phyloP scores from a whole-genome alignment of 495 filamentous ascomycete genomes.

The Lasiosphaeria miniovina region DNA sequence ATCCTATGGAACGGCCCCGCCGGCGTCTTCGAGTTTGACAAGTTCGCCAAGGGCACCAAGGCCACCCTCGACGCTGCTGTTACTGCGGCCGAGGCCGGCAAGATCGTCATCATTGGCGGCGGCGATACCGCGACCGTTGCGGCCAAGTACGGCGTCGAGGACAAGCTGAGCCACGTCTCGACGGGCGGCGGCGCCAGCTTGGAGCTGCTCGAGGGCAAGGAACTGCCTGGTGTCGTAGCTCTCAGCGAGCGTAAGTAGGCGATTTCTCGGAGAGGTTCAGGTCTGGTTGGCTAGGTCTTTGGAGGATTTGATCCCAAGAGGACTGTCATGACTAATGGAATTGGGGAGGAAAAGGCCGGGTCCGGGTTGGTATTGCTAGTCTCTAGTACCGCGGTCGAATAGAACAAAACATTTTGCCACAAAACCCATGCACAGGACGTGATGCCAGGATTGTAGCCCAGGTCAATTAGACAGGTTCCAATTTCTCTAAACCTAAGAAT shows the following conservation, averaged over 20 bases:
- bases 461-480: not conserved
- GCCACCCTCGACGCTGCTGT: slow-evolving; percentile 83
- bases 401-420: slow-evolving; percentile 10
- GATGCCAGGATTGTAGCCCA: not conserved
- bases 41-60: slow-evolving; percentile 90
- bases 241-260: slow-evolving; percentile 66
- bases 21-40: slow-evolving; percentile 95
- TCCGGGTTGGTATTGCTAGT: slow-evolving; percentile 28
- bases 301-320: not conserved
- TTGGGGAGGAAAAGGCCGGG: slow-evolving; percentile 4
- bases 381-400: slow-evolving; percentile 15
- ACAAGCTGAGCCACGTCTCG: slow-evolving; percentile 96
- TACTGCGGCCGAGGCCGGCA: slow-evolving; percentile 68
- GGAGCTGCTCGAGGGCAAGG: slow-evolving; percentile 96
- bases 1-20: slow-evolving; percentile 99
- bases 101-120: slow-evolving; percentile 96
- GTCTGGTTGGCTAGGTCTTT: not conserved
- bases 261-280: not conserved
- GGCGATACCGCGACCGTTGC: slow-evolving; percentile 98
- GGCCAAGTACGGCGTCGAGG: slow-evolving; percentile 92
- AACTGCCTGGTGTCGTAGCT: slow-evolving; percentile 86
- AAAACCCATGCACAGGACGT: not conserved
- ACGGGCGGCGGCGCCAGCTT: slow-evolving; percentile 95
- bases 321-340: slow-evolving; percentile 7
- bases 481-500: not conserved